Percentiles rank a stretch among this genome's conserved stretches.
phyloP scores from a whole-genome alignment of 176 grass and related monocot species.

The Urochloa ruziziensis region DNA sequence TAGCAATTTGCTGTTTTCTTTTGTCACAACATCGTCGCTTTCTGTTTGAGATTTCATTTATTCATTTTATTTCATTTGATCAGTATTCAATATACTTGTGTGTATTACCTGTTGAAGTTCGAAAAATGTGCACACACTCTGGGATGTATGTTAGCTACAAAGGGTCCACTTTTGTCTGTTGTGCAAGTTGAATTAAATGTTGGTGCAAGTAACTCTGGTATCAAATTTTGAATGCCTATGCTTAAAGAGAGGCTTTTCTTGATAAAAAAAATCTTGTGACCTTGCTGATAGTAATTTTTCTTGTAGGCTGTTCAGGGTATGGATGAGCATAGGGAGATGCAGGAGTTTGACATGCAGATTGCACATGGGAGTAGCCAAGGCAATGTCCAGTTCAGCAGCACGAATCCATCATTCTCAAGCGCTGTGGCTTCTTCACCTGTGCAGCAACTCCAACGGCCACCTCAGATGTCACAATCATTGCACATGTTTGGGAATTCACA shows the following conservation, averaged over 20 bases:
- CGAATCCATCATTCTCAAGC: conserved; percentile 46
- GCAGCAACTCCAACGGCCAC: conserved; percentile 54
- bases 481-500: conserved; percentile 58
- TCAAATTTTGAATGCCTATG: conserved; percentile 2
- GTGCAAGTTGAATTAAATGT: background rate
- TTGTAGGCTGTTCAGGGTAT: conserved; percentile 72
- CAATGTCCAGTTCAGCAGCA: conserved; percentile 43
- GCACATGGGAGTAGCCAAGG: conserved; percentile 46
- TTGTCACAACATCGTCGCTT: background rate
- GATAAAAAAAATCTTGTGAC: background rate
- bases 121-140: background rate
- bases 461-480: conserved; percentile 56
- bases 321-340: conserved; percentile 60
- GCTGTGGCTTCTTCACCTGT: conserved; percentile 45
- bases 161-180: background rate
- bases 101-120: background rate
- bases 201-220: background rate
- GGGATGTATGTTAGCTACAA: background rate
- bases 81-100: background rate
- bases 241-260: conserved; percentile 14
- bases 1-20: conserved; percentile 4
- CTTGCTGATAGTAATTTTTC: conserved; percentile 36
- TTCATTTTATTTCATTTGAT: background rate
- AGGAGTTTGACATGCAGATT: conserved; percentile 62
- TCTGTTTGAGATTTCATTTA: background rate